Conservation (phyloP, 169 alveolate genomes). For the Plasmodium yoelii region DNA sequence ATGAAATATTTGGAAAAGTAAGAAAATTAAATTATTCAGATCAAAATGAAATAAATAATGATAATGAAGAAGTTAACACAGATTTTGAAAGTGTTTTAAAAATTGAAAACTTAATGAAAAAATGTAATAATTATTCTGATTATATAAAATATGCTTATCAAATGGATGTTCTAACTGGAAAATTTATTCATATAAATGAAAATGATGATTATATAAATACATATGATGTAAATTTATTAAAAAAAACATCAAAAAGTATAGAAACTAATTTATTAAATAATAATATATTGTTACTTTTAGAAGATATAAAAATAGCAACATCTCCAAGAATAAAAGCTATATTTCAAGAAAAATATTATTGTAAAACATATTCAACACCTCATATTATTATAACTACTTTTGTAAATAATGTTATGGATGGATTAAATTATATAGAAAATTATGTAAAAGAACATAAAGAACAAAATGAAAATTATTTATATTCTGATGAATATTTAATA, state of each 20-base stretch:
- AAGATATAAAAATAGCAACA: slow-evolving; percentile 74
- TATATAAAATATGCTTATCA: slow-evolving; percentile 58
- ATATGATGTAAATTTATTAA: slow-evolving; percentile 69
- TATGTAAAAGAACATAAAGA: slow-evolving; percentile 53
- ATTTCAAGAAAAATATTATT: slow-evolving; percentile 71
- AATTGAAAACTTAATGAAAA: slow-evolving; percentile 32
- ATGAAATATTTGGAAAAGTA: no score
- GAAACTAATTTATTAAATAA: slow-evolving; percentile 22
- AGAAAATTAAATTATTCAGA: no score
- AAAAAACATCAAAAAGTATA: slow-evolving; percentile 60
- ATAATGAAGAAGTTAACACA: neutral
- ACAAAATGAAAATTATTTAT: slow-evolving; percentile 21
- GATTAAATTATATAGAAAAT: slow-evolving; percentile 51
- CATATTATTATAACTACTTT: slow-evolving; percentile 55
- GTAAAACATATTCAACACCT: slow-evolving; percentile 72
- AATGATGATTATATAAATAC: slow-evolving; percentile 65
- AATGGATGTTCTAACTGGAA: slow-evolving; percentile 72
- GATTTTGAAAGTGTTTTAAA: slow-evolving; percentile 40
- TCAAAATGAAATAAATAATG: neutral
- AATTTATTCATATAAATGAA: slow-evolving; percentile 53
- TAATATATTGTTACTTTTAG: slow-evolving; percentile 39
- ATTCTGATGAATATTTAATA: slow-evolving; percentile 54
- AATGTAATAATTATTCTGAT: slow-evolving; percentile 50
- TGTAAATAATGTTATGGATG: slow-evolving; percentile 46
- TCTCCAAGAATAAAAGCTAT: slow-evolving; percentile 52